Evolutionary conservation across 1,284 basidiomycete genomes (phyloP), one percentile per base, ranked within the genome.

Genomic region (Sphaerobolus stellatus): DNA sequence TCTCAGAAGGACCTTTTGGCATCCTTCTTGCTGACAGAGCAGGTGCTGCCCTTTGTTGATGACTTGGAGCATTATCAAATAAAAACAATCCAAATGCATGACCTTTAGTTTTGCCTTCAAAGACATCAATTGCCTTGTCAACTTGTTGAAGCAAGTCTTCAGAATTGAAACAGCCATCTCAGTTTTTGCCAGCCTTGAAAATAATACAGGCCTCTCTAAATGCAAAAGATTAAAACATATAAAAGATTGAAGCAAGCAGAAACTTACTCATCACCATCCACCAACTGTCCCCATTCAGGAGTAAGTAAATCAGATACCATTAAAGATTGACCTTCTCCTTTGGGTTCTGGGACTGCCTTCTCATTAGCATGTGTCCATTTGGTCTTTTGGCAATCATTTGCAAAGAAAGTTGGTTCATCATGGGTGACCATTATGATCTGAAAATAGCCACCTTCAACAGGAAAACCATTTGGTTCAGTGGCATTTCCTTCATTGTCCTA

Each of bases 291-390:
- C 62, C 68, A 75, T 29, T 78, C 72, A 1, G 71, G 64, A 1
- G 75, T 78, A 7, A 79, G 59, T 52, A 75, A 78, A 47, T 79
- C 68, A 0, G 72, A 66, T 7, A 77, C 66, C 76, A 79, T 80
- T 11, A 74, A 46, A 6, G 66, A 70, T 2, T 36, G 33, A 5
- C 67, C 71, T 24, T 71, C 64, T 8, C 69, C 69, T 48, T 71
- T 71, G n/a, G 58, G 46, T 16, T 62, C 50, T 30, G 67, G 65
- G 9, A 43, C 46, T 16, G 64, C 52, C 14, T 28, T 56, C 25
- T 59, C 58, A 1, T 44, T 30, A 2, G 48, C 25, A 31, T 66
- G 59, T 14, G 65, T 56, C 70, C 69, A 72, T 16, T 54, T 27
- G 9, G 54, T 40, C 24, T 60, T 58, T 1, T 57, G 52, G 4